Evolutionary conservation across 257 asterid genomes (phyloP), one percentile per base, ranked within the genome.

Genomic region (Solanum pinnatisectum): DNA sequence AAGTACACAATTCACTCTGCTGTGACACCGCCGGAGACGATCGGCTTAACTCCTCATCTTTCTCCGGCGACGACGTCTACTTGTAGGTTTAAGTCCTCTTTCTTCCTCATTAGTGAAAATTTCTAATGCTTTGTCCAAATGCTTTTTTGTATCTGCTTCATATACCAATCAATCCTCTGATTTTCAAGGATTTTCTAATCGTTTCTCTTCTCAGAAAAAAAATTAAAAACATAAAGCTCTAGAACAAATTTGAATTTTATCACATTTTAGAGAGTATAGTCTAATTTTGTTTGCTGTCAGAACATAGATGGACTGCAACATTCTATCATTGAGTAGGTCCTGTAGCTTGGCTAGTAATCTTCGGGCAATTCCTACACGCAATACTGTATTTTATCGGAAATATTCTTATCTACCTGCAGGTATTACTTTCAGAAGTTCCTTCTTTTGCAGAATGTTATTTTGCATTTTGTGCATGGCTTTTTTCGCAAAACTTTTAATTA

Each of bases 281-380:
- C 70, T 82, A 49, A 82, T 49, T 18, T 46, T 82, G 42, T 82
- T 82, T 82, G 42, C 56, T 82, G 16, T 82, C 85, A 30, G 40
- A 87, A 84, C 84, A 70, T 91, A 89, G 88, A 95, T 95, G 98
- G 98, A 95, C 90, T 92, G 98, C 92, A 93, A 95, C 89, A 83
- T 91, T 84, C 85, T 94, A 33, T 94, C 94, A 70, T 89, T 94
- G 91, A 89, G 87, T 88, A 91, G 91, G 90, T 88, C 89, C 91
- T 35, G 90, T 84, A 90, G 89, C 87, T 87, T 93, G 74, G 46
- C 88, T 83, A 84, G 90, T 86, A 73, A 84, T 91, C 86, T 89
- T 46, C 87, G 42, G n/a, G 86, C 72, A 36, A 87, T 90, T 88
- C 86, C 89, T 84, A 30, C 88, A 30, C 82, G 90, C 85, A 65